Evolutionary conservation across 2,329 filamentous ascomycete species (phyloP).

Genomic region (Stachybotrys chartarum): DNA sequence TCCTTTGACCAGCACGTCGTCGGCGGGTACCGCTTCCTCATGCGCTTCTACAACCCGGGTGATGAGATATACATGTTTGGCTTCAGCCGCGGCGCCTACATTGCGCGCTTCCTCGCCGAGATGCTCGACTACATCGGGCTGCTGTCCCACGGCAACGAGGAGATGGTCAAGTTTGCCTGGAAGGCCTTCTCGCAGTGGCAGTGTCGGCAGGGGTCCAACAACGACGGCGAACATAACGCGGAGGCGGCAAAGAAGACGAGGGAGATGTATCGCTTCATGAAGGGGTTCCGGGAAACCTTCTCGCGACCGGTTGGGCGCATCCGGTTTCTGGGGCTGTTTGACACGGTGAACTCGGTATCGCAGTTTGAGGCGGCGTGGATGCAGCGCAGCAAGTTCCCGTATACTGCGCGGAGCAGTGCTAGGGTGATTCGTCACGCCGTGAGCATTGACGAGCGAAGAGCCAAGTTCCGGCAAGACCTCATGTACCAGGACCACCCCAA

Average conservation of each 20-base stretch:
- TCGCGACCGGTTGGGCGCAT: constrained; percentile 68
- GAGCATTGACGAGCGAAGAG: constrained; percentile 62
- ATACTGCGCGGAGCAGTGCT: constrained; percentile 50
- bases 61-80: constrained; percentile 68
- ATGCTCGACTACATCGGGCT: constrained; percentile 81
- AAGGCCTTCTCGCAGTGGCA: constrained; percentile 74
- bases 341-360: constrained; percentile 75
- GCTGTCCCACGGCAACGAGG: constrained; percentile 74
- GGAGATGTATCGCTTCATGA: constrained; percentile 69
- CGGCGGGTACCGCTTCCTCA: constrained; percentile 72
- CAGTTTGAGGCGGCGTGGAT: constrained; percentile 71
- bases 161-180: constrained; percentile 80
- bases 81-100: constrained; percentile 67
- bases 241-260: constrained; percentile 25
- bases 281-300: constrained; percentile 74
- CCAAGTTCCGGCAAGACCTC: constrained; percentile 65
- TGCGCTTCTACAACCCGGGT: constrained; percentile 61
- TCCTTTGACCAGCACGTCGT: constrained; percentile 80
- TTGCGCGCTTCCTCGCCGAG: constrained; percentile 69
- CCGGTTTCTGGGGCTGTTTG: constrained; percentile 71
- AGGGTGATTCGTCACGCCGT: constrained; percentile 62
- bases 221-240: constrained; percentile 34
- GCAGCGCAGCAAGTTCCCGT: constrained; percentile 71
- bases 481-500: constrained; percentile 43
- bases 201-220: constrained; percentile 41